Conservation (phyloP, 352 stramenopile species). For the Pythium myriotylum region DNA sequence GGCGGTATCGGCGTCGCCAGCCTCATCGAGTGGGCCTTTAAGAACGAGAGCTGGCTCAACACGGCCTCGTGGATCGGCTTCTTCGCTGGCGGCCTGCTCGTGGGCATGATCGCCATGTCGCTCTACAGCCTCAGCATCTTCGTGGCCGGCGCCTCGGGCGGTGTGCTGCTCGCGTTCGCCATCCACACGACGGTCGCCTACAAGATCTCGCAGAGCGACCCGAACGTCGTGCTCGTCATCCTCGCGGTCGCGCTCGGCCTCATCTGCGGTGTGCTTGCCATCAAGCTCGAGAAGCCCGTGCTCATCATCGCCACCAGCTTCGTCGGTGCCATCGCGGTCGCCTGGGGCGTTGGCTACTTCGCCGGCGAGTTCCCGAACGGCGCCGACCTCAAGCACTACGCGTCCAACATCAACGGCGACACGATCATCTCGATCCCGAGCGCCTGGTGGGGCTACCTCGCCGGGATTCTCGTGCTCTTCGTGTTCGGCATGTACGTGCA, state of each 20-base stretch:
- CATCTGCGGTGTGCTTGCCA: constrained; percentile 38
- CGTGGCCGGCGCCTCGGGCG: constrained; percentile 54
- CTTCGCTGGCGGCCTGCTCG: constrained; percentile 53
- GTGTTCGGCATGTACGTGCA: constrained; percentile 48
- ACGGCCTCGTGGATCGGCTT: constrained; percentile 77
- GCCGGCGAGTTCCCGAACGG: constrained; percentile 59
- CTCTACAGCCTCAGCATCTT: constrained; percentile 59
- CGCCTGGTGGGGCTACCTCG: constrained; percentile 67
- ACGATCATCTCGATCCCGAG: constrained; percentile 43
- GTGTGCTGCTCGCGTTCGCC: constrained; percentile 55
- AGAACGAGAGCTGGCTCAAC: constrained; percentile 50
- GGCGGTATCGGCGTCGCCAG: constrained; percentile 53
- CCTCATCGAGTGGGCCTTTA: constrained; percentile 57
- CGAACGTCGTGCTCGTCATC: constrained; percentile 54
- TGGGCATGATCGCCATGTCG: constrained; percentile 52
- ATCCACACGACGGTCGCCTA: constrained; percentile 61
- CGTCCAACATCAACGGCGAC: constrained; percentile 37
- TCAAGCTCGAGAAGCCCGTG: constrained; percentile 63
- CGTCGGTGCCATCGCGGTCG: constrained; percentile 40
- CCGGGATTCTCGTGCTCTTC: constrained; percentile 51
- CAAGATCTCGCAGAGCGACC: constrained; percentile 57
- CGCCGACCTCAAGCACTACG: constrained; percentile 45
- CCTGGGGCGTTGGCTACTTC: constrained; percentile 72
- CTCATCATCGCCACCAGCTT: constrained; percentile 54
- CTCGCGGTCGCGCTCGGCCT: constrained; percentile 48